Evolutionary conservation across 2,329 filamentous ascomycete species (phyloP).

Genomic region (Ramichloridium luteum): DNA sequence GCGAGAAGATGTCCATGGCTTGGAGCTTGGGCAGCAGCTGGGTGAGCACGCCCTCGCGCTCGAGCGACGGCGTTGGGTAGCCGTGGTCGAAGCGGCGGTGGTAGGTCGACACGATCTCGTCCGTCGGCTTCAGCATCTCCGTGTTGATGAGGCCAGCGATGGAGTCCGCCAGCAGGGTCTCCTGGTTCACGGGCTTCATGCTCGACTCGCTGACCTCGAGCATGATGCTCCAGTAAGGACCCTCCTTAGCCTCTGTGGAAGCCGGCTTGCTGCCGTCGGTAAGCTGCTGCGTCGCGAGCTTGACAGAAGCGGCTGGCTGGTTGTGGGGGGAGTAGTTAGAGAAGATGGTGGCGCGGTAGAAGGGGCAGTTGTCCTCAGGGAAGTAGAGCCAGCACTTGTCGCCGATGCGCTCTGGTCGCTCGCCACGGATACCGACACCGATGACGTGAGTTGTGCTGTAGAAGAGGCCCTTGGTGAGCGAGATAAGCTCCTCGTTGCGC

Average conservation of each 20-base stretch:
- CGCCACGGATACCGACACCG: conserved; percentile 85
- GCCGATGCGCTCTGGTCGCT: conserved; percentile 85
- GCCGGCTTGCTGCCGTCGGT: conserved; percentile 73
- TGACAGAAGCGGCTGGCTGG: conserved; percentile 70
- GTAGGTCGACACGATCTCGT: conserved; percentile 97
- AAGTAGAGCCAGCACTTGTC: conserved; percentile 99
- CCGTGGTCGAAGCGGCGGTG: conserved; percentile 97
- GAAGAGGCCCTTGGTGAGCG: conserved; percentile 79
- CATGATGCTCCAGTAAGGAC: conserved; percentile 99
- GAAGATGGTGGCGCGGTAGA: conserved; percentile 99
- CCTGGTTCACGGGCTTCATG: conserved; percentile 85
- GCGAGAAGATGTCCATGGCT: conserved; percentile 82
- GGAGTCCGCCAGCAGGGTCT: conserved; percentile 74
- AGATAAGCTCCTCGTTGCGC: conserved; percentile 72
- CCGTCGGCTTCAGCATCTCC: conserved; percentile 78
- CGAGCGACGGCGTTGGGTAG: conserved; percentile 87
- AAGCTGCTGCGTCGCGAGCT: conserved; percentile 75
- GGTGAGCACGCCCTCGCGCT: conserved; percentile 89
- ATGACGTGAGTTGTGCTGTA: conserved; percentile 97
- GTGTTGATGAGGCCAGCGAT: conserved; percentile 98
- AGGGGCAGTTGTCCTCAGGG: conserved; percentile 96
- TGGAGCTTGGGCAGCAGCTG: conserved; percentile 87
- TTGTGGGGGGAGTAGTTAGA: conserved; percentile 99
- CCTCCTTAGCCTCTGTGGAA: conserved; percentile 62
- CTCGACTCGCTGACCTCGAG: conserved; percentile 91